Evolutionary conservation across 2,329 filamentous ascomycete genomes (phyloP), one percentile per base, ranked within the genome.

Genomic region (Aspergillus ibericus): DNA sequence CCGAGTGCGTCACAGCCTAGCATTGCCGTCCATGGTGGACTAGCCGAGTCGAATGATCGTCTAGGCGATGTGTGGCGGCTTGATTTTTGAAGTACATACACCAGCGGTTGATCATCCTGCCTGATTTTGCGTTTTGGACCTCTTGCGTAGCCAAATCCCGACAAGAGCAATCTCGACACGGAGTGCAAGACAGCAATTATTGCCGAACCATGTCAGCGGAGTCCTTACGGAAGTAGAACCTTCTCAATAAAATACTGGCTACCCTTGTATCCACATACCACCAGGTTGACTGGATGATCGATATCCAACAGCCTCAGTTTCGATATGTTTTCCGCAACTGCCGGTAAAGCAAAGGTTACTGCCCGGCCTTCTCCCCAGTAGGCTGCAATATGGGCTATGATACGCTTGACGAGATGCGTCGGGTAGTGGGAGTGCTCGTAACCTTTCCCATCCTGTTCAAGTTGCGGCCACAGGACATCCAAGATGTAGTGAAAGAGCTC

Each of bases 1-100:
- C 68, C 62, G 0, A 5, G 20, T 15, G 32, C 8, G 2, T 22
- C 5, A 25, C 8, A 20, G 10, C 18, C n/a, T 15, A 38, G 53
- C 10, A 75, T 84, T 16, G 67, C 82, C 4, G 73, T 84, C 2
- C 78, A 81, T 25, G 82, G 82, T 3, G 83, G 82, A 0, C 65
- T 85, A n/a, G 79, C 72, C 0, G 81, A 83, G 64, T 72, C 78
- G 5, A 85, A 85, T 64, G 74, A 81, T 59, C 73, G 83, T 1
- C 63, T 84, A 22, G 78, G 74, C 0, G 83, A 85, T 69, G 65
- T 80, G 0, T 84, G 83, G 82, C 49, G 49, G 13, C 36, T 51
- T 10, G 34, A 51, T 9, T 25, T 51, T 15, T 32, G 29, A 32
- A 10, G 9, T 25, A 32, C 9, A 8, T 10, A 9, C 12, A 3